phyloP scores from a whole-genome alignment of 169 alveolate species.

The Plasmodium fragile region DNA sequence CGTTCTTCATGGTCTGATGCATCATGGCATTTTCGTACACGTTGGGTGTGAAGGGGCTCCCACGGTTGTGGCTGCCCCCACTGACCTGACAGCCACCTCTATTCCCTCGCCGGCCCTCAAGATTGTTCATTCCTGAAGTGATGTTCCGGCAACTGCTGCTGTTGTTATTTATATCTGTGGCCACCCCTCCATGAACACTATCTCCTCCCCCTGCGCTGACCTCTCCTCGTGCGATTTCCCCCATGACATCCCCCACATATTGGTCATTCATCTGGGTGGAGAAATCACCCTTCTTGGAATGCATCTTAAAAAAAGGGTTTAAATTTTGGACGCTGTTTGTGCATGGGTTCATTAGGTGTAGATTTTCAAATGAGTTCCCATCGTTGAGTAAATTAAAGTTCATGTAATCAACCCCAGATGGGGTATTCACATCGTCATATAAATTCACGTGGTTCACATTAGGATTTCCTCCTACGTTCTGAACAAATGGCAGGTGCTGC shows the following conservation, averaged over 20 bases:
- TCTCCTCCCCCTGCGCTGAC: not conserved
- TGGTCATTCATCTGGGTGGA: not conserved
- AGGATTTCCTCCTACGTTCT: not conserved
- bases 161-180: not conserved
- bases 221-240: not conserved
- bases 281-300: constrained; percentile 2
- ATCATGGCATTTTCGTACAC: constrained; percentile 12
- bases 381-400: constrained; percentile 12
- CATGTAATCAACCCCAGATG: constrained; percentile 23
- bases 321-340: not conserved
- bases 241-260: constrained; percentile 1
- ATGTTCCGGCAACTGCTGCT: not conserved
- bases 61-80: not conserved
- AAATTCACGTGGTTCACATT: constrained; percentile 5
- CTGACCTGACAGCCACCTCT: not conserved
- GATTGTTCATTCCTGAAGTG: not conserved
- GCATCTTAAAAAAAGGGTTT: constrained; percentile 1
- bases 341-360: not conserved
- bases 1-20: constrained; percentile 6
- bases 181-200: not conserved
- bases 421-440: constrained; percentile 20
- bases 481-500: not conserved
- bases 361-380: not conserved
- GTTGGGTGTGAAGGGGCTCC: not conserved
- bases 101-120: not conserved